Evolutionary conservation across 306 rosid species (phyloP), one percentile per base, ranked within the genome.

Genomic region (Crataegus laevigata): DNA sequence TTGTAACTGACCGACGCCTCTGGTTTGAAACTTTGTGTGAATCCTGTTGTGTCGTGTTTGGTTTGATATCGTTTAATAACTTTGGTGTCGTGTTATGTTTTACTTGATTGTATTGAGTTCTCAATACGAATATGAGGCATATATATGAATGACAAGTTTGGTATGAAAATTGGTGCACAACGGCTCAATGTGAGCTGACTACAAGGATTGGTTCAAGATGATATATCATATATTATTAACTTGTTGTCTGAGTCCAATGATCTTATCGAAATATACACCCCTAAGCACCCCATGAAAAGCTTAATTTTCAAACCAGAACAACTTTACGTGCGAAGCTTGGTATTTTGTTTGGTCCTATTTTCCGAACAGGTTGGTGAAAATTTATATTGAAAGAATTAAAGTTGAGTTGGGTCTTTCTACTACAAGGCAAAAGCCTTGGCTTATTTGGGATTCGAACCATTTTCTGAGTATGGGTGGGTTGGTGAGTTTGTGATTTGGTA

Each of bases 401-500:
- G 34, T 13, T 26, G 36, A 60, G 29, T 60, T 60, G 65, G 65
- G 36, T 26, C 34, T 5, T 60, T 60, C 34, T 11, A 5, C 65
- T 9, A 26, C 65, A 26, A 60, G 30, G 65, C 4, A 13, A 26
- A 26, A 18, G 32, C 21, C 5, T 60, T 13, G 65, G 36, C 65
- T 60, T 60, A 26, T 17, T 15, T 47, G 21, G 21, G 54, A 2
- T 15, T 47, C 15, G 21, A 4, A 47, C 15, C 54, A 47, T 17
- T 15, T 0, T 47, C 8, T 1, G 9, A 34, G 38, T 34, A 15
- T 47, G 67, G n/a, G 14, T 40, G 58, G 57, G 76, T 59, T 73
- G 68, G 76, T 72, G 76, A 72, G 76, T 5, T 24, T 19, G 18
- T 24, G 18, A 58, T 15, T 42, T 72, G 58, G 76, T 73, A 38